These are phyloP conservation scores for Boletus rufocinnamomeus DNA, from an alignment of 768 basidiomycete species.

Conservation along the genomic window DNA sequence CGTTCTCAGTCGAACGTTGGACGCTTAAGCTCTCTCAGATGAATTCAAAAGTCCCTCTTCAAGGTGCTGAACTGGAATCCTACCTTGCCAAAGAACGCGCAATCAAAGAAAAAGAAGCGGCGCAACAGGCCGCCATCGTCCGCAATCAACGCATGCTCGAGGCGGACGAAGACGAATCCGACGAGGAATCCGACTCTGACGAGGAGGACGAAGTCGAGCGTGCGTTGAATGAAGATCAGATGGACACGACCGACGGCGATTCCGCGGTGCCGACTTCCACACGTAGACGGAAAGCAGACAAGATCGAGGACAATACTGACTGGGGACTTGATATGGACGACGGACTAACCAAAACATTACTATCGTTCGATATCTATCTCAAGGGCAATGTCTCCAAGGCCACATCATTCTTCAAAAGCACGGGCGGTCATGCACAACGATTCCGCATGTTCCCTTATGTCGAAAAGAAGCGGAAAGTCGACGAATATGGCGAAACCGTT, in stretches of 20 bases:
- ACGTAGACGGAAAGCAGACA: constrained; percentile 47
- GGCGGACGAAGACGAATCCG: constrained; percentile 89
- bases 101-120: constrained; percentile 80
- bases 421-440: constrained; percentile 68
- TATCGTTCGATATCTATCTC: constrained; percentile 95
- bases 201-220: constrained; percentile 60
- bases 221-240: constrained; percentile 50
- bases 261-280: constrained; percentile 23
- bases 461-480: constrained; percentile 88
- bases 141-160: constrained; percentile 89
- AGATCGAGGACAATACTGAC: constrained; percentile 54
- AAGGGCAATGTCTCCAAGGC: constrained; percentile 93
- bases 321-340: constrained; percentile 81
- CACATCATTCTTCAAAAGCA: constrained; percentile 83
- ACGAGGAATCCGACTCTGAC: constrained; percentile 65
- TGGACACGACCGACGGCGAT: constrained; percentile 45
- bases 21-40: constrained; percentile 50
- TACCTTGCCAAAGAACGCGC: constrained; percentile 74
- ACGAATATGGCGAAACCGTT: constrained; percentile 93
- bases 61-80: constrained; percentile 84
- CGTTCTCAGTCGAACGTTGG: not conserved
- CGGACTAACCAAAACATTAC: constrained; percentile 64
- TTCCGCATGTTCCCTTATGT: constrained; percentile 98
- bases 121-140: constrained; percentile 79
- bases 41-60: constrained; percentile 84